phyloP scores from a whole-genome alignment of 371 early-diverging fungal species.

The Sporodiniella umbellata region DNA sequence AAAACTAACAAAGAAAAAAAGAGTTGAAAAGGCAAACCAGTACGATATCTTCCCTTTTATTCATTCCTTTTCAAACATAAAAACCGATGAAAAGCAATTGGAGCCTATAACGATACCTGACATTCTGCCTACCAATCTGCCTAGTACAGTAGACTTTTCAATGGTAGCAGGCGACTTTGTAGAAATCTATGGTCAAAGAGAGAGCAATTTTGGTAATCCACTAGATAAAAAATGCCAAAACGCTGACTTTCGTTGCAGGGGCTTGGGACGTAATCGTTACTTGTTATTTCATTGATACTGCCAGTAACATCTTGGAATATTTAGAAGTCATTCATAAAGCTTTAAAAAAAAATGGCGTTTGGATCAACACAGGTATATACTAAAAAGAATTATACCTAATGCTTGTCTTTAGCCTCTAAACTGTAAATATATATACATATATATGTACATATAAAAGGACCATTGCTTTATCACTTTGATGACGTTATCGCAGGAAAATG shows the following conservation, averaged over 20 bases:
- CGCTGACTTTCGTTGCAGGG: slow-evolving; percentile 32
- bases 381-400: no score
- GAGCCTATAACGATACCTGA: slow-evolving; percentile 79
- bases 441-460: no score
- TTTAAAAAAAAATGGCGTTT: slow-evolving; percentile 81
- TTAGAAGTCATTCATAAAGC: slow-evolving; percentile 75
- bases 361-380: slow-evolving; percentile 88
- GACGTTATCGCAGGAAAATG: slow-evolving; percentile 67
- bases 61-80: slow-evolving; percentile 84
- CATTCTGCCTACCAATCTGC: slow-evolving; percentile 64
- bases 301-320: slow-evolving; percentile 86
- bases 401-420: no score
- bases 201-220: slow-evolving; percentile 48
- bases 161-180: slow-evolving; percentile 97
- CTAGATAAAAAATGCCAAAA: not conserved
- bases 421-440: no score
- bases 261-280: slow-evolving; percentile 89
- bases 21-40: slow-evolving; percentile 42
- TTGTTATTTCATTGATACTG: slow-evolving; percentile 96
- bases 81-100: slow-evolving; percentile 57
- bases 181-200: slow-evolving; percentile 72
- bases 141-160: slow-evolving; percentile 76
- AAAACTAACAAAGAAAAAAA: slow-evolving; percentile 6
- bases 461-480: slow-evolving; percentile 92
- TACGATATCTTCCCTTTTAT: slow-evolving; percentile 85